Conservation (phyloP, 768 basidiomycete genomes). For the Russula olivacea region DNA sequence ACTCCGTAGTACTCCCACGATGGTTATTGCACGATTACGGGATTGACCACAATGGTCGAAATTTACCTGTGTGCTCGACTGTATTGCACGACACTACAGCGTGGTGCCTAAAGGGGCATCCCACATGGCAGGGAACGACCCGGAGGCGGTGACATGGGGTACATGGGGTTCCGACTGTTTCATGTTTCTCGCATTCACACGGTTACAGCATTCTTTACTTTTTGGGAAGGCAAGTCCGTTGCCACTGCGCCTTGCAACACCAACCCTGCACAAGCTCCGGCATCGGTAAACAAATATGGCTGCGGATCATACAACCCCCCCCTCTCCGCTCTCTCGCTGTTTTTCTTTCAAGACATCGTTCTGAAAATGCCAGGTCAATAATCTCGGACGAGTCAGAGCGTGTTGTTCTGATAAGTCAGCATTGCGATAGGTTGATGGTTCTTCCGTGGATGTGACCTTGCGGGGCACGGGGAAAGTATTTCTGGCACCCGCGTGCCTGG, state of each 20-base stretch:
- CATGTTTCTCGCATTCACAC: constrained; percentile 4
- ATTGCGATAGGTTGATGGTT: not conserved
- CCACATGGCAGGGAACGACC: not conserved
- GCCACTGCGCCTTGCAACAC: not conserved
- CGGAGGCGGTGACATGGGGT: not conserved
- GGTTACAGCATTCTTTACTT: not conserved
- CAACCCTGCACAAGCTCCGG: not conserved
- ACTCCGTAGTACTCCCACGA: no score
- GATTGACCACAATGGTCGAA: no score
- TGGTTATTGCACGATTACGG: not conserved
- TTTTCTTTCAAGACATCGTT: not conserved
- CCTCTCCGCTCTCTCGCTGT: not conserved
- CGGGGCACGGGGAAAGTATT: not conserved
- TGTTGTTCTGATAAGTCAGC: not conserved
- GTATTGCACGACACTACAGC: not conserved
- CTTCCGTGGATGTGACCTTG: not conserved
- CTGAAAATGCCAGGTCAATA: not conserved
- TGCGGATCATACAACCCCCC: not conserved
- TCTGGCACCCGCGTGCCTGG: not conserved
- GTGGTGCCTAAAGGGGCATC: not conserved
- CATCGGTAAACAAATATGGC: not conserved
- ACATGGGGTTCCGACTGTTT: not conserved
- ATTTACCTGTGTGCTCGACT: no score
- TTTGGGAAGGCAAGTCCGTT: not conserved
- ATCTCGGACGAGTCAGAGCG: not conserved